A percentile compares a stretch with the other conserved stretches of the same genome.
Conservation (phyloP, 2,329 filamentous ascomycete genomes). For the Penicillium sp. region DNA sequence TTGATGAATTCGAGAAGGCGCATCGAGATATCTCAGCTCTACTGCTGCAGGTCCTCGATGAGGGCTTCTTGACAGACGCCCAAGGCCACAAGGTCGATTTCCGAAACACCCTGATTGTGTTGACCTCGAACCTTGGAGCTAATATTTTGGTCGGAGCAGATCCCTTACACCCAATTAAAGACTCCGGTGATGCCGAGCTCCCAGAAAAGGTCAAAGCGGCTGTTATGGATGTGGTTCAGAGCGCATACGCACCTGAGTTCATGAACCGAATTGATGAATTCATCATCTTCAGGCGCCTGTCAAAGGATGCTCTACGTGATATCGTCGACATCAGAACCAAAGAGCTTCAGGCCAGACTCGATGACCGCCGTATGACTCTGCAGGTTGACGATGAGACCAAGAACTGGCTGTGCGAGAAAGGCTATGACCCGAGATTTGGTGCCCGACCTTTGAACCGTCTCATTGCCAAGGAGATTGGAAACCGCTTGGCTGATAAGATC, state of each 20-base stretch:
- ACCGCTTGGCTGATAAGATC: constrained; percentile 84
- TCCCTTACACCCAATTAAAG: constrained; percentile 61
- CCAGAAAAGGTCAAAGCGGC: constrained; percentile 69
- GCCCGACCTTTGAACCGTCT: constrained; percentile 87
- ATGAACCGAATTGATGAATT: constrained; percentile 96
- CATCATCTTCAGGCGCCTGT: constrained; percentile 89
- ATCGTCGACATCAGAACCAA: constrained; percentile 89
- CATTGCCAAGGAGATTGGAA: constrained; percentile 86
- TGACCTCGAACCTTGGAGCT: constrained; percentile 93
- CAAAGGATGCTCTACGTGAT: constrained; percentile 72
- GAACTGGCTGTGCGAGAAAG: constrained; percentile 81
- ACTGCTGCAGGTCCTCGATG: constrained; percentile 89
- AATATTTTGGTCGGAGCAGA: constrained; percentile 81
- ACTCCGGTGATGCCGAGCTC: constrained; percentile 65
- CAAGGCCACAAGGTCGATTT: constrained; percentile 98
- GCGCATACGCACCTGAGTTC: constrained; percentile 82
- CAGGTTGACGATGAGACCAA: constrained; percentile 69
- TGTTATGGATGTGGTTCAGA: constrained; percentile 83
- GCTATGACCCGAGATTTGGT: constrained; percentile 89
- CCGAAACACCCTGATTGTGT: constrained; percentile 90
- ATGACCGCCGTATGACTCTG: constrained; percentile 79
- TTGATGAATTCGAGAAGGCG: constrained; percentile 97
- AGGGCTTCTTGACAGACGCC: constrained; percentile 91
- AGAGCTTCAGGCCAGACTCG: constrained; percentile 78
- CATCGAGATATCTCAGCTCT: constrained; percentile 92